Conservation (phyloP, 257 asterid genomes). For the Mentha longifolia region DNA sequence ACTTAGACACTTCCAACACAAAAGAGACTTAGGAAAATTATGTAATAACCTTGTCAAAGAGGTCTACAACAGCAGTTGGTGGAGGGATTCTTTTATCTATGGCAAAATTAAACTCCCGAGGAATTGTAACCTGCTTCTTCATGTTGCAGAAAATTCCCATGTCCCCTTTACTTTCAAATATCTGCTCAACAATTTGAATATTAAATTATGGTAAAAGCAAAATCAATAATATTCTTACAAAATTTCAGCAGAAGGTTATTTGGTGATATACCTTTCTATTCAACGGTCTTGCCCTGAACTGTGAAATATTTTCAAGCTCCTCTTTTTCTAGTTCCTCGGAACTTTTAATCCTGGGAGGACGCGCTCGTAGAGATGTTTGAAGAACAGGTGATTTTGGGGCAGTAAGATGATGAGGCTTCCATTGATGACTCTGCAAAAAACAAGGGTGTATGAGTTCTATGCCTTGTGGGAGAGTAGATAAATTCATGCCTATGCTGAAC, state of each 20-base stretch:
- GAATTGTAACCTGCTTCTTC: constrained; percentile 80
- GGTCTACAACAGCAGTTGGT: constrained; percentile 67
- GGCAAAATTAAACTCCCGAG: constrained; percentile 88
- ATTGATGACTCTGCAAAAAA: constrained; percentile 60
- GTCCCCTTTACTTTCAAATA: constrained; percentile 92
- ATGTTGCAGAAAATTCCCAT: constrained; percentile 75
- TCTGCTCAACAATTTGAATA: constrained; percentile 44
- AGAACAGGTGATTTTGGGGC: constrained; percentile 88
- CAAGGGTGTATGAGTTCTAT: background rate
- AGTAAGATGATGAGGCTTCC: constrained; percentile 76
- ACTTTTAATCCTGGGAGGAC: constrained; percentile 74
- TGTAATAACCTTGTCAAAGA: constrained; percentile 68
- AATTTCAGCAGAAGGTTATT: background rate
- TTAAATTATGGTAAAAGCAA: constrained; percentile 6
- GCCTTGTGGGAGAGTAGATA: constrained; percentile 3
- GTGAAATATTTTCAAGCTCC: constrained; percentile 71
- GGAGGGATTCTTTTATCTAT: constrained; percentile 83
- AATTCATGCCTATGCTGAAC: background rate
- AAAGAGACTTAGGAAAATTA: background rate
- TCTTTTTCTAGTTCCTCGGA: constrained; percentile 74
- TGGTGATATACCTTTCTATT: constrained; percentile 67
- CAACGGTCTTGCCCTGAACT: constrained; percentile 91
- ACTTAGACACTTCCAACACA: background rate
- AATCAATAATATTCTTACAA: background rate
- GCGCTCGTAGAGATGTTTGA: constrained; percentile 81